Evolutionary conservation across 768 basidiomycete species (phyloP), one percentile per base, ranked within the genome.

Genomic region (Pisolithus tinctorius): DNA sequence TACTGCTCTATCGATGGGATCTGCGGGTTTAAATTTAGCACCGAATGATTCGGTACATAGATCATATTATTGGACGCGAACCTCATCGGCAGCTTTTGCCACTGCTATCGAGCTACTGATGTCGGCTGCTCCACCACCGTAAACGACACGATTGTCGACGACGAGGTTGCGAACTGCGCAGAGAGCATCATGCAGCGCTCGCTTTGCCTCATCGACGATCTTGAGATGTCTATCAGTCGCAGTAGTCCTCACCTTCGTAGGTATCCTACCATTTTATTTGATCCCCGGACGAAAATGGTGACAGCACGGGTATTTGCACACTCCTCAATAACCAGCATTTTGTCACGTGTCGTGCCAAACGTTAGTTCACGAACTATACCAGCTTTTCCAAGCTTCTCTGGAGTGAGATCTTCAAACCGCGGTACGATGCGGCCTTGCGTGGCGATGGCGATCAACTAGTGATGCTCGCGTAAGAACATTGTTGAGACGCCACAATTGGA

Each of bases 151-250:
- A 71, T 95, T 91, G 67, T 99, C 94, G 30, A 88, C 83, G 40
- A 98, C 83, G 46, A 99, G 78, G 64, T 97, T 98, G 52, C 96
- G 88, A 44, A 98, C 95, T 29, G 87, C 95, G 60, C 96, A 99
- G 59, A 98, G 84, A 14, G 96, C 93, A 68, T 99, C 96, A 67
- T 99, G 96, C 31, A 99, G 76, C 4, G 96, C 93, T 29, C 96
- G 89, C 67, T 98, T 98, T 52, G 93, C 95, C 69, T 99, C 96
- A 63, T 99, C 96, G 54, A 99, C 93, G 61, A 99, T 97, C 95
- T 99, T 62, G 55, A 16, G 47, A n/a, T 25, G 45, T 14, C 34
- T n/a, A 26, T 38, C 10, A 41, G 42, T 8, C 16, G 29, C 10
- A 49, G 17, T 9, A 44, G 17, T 20, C 27, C 9, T 26, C 36